Conservation (phyloP, 2,329 filamentous ascomycete genomes). For the Fulvia fulva region DNA sequence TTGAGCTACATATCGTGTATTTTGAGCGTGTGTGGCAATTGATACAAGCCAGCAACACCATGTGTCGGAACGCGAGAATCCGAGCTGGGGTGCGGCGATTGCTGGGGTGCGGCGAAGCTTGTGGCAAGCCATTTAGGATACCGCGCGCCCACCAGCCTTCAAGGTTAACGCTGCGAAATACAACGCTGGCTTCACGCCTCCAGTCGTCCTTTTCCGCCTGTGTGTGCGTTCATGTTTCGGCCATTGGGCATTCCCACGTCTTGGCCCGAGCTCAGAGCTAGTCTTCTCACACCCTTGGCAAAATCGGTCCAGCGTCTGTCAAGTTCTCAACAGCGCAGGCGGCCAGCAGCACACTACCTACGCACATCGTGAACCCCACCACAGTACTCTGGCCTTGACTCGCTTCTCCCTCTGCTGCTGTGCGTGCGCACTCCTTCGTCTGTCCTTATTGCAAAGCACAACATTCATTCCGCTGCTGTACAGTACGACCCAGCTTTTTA, state of each 20-base stretch:
- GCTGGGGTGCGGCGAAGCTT: no score
- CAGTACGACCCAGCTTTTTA: not conserved
- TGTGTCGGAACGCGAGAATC: no score
- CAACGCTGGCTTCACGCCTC: conserved; percentile 1
- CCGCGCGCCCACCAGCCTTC: not conserved
- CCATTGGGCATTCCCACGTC: not conserved
- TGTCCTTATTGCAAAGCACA: conserved; percentile 7
- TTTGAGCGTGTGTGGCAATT: no score
- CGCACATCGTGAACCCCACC: not conserved
- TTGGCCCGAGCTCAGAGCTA: not conserved
- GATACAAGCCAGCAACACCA: no score
- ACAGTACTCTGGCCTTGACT: conserved; percentile 1
- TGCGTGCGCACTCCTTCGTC: conserved; percentile 3
- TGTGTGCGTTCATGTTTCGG: not conserved
- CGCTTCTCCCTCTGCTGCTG: not conserved
- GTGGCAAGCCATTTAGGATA: not conserved
- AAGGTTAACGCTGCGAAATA: conserved; percentile 2
- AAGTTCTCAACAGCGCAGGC: not conserved
- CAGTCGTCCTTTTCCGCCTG: not conserved
- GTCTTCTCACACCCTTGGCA: not conserved
- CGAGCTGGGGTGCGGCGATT: no score
- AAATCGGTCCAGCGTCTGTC: not conserved
- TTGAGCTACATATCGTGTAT: no score
- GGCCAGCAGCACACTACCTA: not conserved
- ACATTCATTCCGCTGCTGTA: not conserved